Evolutionary conservation across 2,329 filamentous ascomycete species (phyloP).

Genomic region (Fusarium musae): DNA sequence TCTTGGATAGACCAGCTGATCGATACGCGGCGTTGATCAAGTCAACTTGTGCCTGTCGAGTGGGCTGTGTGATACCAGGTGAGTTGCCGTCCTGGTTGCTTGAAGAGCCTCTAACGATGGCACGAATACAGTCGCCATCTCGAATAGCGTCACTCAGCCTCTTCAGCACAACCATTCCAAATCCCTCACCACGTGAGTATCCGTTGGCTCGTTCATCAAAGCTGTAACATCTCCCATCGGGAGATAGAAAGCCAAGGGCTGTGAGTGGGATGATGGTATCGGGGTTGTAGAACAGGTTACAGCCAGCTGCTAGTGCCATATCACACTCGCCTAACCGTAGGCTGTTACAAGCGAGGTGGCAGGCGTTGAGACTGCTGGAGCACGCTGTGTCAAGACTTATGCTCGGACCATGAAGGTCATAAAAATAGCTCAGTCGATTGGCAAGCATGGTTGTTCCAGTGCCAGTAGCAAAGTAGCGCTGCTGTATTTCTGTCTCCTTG

Average conservation of each 20-base stretch:
- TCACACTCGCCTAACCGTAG: not conserved
- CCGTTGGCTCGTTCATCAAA: not conserved
- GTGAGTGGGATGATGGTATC: slow-evolving; percentile 7
- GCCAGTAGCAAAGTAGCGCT: slow-evolving; percentile 1
- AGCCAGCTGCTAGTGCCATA: slow-evolving; percentile 5
- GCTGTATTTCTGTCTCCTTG: slow-evolving; percentile 6
- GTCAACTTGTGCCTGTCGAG: not conserved
- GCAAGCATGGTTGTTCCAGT: slow-evolving; percentile 10
- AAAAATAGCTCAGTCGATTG: slow-evolving; percentile 10
- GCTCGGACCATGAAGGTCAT: slow-evolving; percentile 2
- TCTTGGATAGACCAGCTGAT: not conserved
- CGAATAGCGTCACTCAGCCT: slow-evolving; percentile 2
- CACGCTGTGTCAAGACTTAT: slow-evolving; percentile 7
- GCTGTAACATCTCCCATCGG: slow-evolving; percentile 2
- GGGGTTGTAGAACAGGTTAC: slow-evolving; percentile 3
- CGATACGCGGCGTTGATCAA: not conserved
- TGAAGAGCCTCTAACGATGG: slow-evolving; percentile 1
- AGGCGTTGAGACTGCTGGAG: slow-evolving; percentile 3
- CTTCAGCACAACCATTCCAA: not conserved
- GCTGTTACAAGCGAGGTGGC: slow-evolving; percentile 1
- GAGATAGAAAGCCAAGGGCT: not conserved
- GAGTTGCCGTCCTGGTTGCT: slow-evolving; percentile 3
- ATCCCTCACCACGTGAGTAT: not conserved
- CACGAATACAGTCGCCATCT: slow-evolving; percentile 1
- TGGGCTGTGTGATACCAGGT: slow-evolving; percentile 2